Percentiles rank a stretch among this genome's conserved stretches.
phyloP scores from a whole-genome alignment of 73 alveolate species.

The Urostyla sp. region DNA sequence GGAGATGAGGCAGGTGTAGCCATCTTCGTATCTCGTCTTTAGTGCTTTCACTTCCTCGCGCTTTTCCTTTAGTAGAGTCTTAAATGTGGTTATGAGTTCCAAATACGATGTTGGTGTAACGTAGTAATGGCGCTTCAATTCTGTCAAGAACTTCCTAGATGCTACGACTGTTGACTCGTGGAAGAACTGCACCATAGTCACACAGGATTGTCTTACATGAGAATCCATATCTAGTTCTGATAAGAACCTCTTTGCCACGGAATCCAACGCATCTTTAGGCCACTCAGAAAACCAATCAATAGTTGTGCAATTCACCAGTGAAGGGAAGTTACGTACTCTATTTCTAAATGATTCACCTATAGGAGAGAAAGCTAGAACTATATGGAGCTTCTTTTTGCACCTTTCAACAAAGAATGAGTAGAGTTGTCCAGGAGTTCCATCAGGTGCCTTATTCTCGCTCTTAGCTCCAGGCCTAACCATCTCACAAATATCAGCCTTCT shows the following conservation, averaged over 20 bases:
- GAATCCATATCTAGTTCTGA: conserved; percentile 87
- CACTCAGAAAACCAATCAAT: conserved; percentile 99
- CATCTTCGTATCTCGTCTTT: conserved; percentile 94
- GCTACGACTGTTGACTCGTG: conserved; percentile 93
- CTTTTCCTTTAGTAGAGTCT: conserved; percentile 89
- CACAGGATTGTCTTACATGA: conserved; percentile 78
- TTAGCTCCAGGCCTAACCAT: conserved; percentile 96
- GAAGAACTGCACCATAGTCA: conserved; percentile 88
- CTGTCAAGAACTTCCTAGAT: conserved; percentile 90
- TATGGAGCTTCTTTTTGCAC: conserved; percentile 94
- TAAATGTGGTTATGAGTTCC: conserved; percentile 98
- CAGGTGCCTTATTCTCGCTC: conserved; percentile 96
- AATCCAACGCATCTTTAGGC: conserved; percentile 99
- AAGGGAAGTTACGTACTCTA: conserved; percentile 98
- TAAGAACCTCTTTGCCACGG: conserved; percentile 97
- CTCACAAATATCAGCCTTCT: conserved; percentile 97
- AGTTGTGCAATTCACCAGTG: conserved; percentile 99
- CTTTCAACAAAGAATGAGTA: conserved; percentile 95
- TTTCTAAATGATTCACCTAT: conserved; percentile 98
- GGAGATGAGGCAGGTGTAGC: conserved; percentile 89
- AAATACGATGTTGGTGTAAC: conserved; percentile 99
- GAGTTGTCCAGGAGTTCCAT: conserved; percentile 94
- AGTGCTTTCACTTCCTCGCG: conserved; percentile 90
- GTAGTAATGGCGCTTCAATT: conserved; percentile 96
- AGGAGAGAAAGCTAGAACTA: conserved; percentile 98